A percentile compares a stretch with the other conserved stretches of the same genome.
phyloP scores from a whole-genome alignment of 2,329 filamentous ascomycete species.

The Calonectria leucothoes region DNA sequence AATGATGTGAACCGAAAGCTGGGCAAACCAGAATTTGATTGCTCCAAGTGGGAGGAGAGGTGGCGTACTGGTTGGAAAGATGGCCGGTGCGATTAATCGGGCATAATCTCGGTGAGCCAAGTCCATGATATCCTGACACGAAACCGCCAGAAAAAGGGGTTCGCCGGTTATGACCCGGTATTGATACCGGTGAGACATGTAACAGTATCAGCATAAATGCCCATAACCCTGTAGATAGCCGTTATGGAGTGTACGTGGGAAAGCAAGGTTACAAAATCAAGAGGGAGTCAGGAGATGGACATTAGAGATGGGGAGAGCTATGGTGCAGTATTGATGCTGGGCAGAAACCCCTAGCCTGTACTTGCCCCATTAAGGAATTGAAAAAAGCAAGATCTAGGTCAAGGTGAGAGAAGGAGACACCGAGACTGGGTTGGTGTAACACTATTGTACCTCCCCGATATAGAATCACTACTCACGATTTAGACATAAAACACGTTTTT shows the following conservation, averaged over 20 bases:
- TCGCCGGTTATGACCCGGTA: neutral
- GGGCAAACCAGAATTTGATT: slow-evolving; percentile 93
- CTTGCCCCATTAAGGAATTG: neutral
- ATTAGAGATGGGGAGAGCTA: neutral
- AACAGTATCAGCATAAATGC: slow-evolving; percentile 9
- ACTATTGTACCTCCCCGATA: slow-evolving; percentile 16
- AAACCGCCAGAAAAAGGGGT: neutral
- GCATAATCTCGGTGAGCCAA: slow-evolving; percentile 25
- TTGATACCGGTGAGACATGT: neutral
- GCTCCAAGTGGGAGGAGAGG: slow-evolving; percentile 88
- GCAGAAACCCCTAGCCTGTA: neutral
- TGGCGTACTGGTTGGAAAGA: slow-evolving; percentile 92
- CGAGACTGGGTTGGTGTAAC: slow-evolving; percentile 20
- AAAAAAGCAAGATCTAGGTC: neutral
- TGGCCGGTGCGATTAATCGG: slow-evolving; percentile 66
- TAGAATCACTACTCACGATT: slow-evolving; percentile 39
- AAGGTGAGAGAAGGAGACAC: slow-evolving; percentile 19
- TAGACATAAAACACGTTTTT: slow-evolving; percentile 22
- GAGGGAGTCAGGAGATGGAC: slow-evolving; percentile 6
- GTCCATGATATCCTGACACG: slow-evolving; percentile 3
- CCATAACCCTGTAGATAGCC: slow-evolving; percentile 9
- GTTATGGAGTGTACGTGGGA: slow-evolving; percentile 4
- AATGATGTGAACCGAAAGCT: slow-evolving; percentile 91
- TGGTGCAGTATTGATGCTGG: slow-evolving; percentile 7
- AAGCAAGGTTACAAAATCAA: slow-evolving; percentile 1